Evolutionary conservation across 2,329 filamentous ascomycete genomes (phyloP).

Genomic region (Thyridium curvatum): DNA sequence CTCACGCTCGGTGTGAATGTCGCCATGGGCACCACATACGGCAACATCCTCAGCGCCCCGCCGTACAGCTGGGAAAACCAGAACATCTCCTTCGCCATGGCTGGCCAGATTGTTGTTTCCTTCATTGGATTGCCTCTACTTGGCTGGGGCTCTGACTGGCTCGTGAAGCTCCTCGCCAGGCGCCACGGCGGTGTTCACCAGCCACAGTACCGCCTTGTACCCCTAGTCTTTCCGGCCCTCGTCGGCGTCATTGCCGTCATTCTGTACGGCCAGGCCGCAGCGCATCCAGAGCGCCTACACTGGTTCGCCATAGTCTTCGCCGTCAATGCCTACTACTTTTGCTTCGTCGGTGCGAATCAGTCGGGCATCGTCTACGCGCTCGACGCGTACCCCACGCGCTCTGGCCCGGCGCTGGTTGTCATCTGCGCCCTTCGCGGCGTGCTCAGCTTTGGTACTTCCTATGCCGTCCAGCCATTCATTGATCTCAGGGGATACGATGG

Average conservation of each 20-base stretch:
- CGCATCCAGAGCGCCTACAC: slow-evolving; percentile 23
- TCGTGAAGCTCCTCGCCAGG: slow-evolving; percentile 25
- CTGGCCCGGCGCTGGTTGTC: slow-evolving; percentile 34
- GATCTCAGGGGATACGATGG: slow-evolving; percentile 22
- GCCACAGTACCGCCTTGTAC: slow-evolving; percentile 29
- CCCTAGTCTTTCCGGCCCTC: slow-evolving; percentile 25
- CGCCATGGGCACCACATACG: slow-evolving; percentile 33
- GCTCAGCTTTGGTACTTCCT: slow-evolving; percentile 32
- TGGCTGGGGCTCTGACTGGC: slow-evolving; percentile 28
- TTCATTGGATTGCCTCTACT: slow-evolving; percentile 29
- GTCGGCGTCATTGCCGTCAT: slow-evolving; percentile 27
- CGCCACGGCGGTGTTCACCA: slow-evolving; percentile 30
- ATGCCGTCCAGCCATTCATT: slow-evolving; percentile 20
- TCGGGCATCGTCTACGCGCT: slow-evolving; percentile 35
- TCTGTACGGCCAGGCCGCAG: slow-evolving; percentile 28
- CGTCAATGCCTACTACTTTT: slow-evolving; percentile 23
- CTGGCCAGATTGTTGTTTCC: slow-evolving; percentile 21
- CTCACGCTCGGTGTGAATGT: slow-evolving; percentile 26
- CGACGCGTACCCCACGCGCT: slow-evolving; percentile 33
- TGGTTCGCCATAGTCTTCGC: slow-evolving; percentile 24
- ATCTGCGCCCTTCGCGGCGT: slow-evolving; percentile 38
- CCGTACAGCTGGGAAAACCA: slow-evolving; percentile 29
- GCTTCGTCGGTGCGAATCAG: slow-evolving; percentile 34
- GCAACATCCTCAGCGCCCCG: slow-evolving; percentile 22
- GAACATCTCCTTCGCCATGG: slow-evolving; percentile 27